These are phyloP conservation scores for Verbascum thapsus DNA, from an alignment of 257 asterid species.

Conservation along the genomic window DNA sequence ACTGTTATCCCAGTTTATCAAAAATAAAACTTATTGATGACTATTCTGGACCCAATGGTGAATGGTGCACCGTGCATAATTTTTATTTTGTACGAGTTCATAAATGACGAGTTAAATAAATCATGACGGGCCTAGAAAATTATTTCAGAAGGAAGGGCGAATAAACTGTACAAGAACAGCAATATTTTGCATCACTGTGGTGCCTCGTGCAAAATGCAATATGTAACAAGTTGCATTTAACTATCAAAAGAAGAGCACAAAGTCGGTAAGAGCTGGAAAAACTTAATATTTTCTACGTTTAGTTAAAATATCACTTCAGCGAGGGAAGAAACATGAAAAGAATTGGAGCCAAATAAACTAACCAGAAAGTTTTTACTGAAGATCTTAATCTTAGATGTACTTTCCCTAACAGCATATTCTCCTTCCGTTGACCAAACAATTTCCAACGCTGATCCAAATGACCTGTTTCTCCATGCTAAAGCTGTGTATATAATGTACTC, in stretches of 20 bases:
- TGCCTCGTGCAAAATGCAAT: constrained; percentile 16
- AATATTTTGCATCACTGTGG: not conserved
- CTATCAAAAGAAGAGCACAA: constrained; percentile 17
- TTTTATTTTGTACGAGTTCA: not conserved
- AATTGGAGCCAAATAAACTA: constrained; percentile 23
- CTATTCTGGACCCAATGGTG: not conserved
- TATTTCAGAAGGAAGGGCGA: not conserved
- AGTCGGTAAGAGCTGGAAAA: not conserved
- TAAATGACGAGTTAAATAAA: constrained; percentile 19
- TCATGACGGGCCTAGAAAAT: constrained; percentile 4
- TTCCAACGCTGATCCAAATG: constrained; percentile 94
- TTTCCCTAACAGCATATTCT: constrained; percentile 97
- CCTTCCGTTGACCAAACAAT: constrained; percentile 98
- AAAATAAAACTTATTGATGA: not conserved
- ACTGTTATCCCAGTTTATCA: constrained; percentile 21
- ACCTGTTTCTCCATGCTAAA: constrained; percentile 96
- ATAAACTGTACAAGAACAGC: not conserved
- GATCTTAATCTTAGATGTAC: constrained; percentile 86
- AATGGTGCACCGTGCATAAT: not conserved
- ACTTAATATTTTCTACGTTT: not conserved
- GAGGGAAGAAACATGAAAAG: constrained; percentile 6
- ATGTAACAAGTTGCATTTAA: constrained; percentile 2
- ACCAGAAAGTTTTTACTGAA: constrained; percentile 85
- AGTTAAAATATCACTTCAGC: not conserved
- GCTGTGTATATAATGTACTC: constrained; percentile 96